Evolutionary conservation across 2,329 filamentous ascomycete genomes (phyloP).

Genomic region (Colletotrichum tropicicola): DNA sequence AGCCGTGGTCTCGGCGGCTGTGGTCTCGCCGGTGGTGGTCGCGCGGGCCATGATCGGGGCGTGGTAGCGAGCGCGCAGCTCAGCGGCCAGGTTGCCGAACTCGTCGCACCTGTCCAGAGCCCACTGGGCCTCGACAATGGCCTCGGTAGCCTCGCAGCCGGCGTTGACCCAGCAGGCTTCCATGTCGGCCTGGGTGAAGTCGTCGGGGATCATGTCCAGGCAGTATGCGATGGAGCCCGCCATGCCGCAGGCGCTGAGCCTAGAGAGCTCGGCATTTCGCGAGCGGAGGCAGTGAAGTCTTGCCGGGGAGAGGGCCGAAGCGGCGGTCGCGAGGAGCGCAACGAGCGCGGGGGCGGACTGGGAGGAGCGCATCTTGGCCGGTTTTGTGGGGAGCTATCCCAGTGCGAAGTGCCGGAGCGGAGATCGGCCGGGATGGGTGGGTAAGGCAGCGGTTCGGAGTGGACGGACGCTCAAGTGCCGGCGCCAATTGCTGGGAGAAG

Average conservation of each 20-base stretch:
- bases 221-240: constrained; percentile 51
- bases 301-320: constrained; percentile 39
- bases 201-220: constrained; percentile 43
- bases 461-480: constrained; percentile 13
- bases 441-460: constrained; percentile 8
- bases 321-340: constrained; percentile 37
- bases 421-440: neutral
- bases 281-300: constrained; percentile 49
- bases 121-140: constrained; percentile 39
- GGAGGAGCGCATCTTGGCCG: constrained; percentile 22
- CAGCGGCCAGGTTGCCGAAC: constrained; percentile 4
- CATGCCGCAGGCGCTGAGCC: constrained; percentile 53
- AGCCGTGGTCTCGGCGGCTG: constrained; percentile 24
- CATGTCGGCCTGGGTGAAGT: constrained; percentile 43
- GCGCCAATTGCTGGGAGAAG: neutral
- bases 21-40: constrained; percentile 31
- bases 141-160: constrained; percentile 44
- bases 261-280: constrained; percentile 49
- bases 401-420: constrained; percentile 6
- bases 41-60: constrained; percentile 19
- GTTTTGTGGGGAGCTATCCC: constrained; percentile 15
- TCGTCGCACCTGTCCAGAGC: constrained; percentile 42
- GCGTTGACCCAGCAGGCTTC: constrained; percentile 45
- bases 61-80: constrained; percentile 31
- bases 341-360: constrained; percentile 21